A percentile compares a stretch with the other conserved stretches of the same genome.
phyloP scores from a whole-genome alignment of 2,329 filamentous ascomycete species.

The Arthroderma sp. region DNA sequence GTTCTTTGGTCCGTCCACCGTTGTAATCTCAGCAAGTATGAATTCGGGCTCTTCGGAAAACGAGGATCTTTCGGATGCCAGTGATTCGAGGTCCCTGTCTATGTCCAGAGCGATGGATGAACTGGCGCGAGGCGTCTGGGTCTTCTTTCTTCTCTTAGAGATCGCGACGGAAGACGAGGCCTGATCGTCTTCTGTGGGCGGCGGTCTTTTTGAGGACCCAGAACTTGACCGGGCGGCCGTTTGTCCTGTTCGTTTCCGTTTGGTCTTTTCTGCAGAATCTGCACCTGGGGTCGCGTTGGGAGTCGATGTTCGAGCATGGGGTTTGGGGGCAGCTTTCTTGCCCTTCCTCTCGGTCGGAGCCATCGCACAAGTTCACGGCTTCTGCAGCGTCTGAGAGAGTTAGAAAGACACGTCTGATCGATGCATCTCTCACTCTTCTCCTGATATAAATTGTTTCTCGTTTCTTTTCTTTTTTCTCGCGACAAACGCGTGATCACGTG shows the following conservation, averaged over 20 bases:
- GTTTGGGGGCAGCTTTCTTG: background rate
- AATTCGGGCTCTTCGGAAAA: slow-evolving; percentile 30
- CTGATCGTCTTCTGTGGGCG: background rate
- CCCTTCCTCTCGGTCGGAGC: background rate
- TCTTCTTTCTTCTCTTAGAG: background rate
- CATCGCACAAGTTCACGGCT: background rate
- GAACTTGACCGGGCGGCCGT: no score
- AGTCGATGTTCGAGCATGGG: background rate
- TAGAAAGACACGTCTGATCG: background rate
- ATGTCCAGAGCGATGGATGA: background rate
- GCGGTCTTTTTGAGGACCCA: background rate
- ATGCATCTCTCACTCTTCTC: no score
- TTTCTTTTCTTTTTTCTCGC: background rate
- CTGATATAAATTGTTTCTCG: background rate
- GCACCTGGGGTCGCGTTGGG: background rate
- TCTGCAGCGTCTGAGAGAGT: background rate
- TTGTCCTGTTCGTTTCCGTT: background rate
- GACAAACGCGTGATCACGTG: background rate
- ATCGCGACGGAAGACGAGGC: background rate
- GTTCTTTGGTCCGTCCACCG: slow-evolving; percentile 9
- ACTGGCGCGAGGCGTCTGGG: background rate
- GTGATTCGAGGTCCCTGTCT: background rate
- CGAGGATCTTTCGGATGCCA: slow-evolving; percentile 16
- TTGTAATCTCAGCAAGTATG: slow-evolving; percentile 36
- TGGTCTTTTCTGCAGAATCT: background rate